phyloP scores from a whole-genome alignment of 805 yeast species.

The Huiozyma sinensis region DNA sequence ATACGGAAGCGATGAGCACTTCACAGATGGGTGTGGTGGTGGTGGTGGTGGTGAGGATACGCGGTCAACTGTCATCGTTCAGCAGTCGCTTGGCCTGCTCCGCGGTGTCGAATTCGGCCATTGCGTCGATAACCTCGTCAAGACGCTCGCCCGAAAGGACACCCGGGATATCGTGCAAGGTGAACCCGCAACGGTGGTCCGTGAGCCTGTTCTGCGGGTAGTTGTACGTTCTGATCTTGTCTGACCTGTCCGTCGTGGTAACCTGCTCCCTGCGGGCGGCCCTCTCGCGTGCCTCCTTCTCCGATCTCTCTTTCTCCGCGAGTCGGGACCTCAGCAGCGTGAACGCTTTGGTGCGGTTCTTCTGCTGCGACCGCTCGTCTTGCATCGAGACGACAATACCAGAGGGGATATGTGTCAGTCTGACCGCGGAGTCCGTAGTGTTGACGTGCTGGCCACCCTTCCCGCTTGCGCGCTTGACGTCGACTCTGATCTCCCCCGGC shows the following conservation, averaged over 20 bases:
- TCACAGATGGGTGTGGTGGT: background rate
- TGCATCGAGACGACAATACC: constrained; percentile 86
- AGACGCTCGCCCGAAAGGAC: constrained; percentile 50
- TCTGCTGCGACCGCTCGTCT: constrained; percentile 91
- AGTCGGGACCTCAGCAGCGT: constrained; percentile 69
- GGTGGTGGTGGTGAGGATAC: background rate
- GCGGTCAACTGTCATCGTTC: constrained; percentile 1
- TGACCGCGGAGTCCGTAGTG: constrained; percentile 93
- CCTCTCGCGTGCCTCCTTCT: constrained; percentile 54
- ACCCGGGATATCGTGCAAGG: constrained; percentile 65
- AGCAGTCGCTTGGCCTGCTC: constrained; percentile 34
- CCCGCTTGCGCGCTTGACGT: constrained; percentile 96
- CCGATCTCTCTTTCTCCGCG: constrained; percentile 67
- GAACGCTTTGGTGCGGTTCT: constrained; percentile 87
- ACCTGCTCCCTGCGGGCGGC: constrained; percentile 73
- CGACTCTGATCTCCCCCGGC: constrained; percentile 83
- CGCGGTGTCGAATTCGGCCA: constrained; percentile 37
- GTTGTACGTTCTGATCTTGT: constrained; percentile 88
- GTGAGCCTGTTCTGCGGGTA: constrained; percentile 88
- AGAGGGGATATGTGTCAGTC: constrained; percentile 84
- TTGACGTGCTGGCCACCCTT: constrained; percentile 98
- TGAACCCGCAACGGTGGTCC: constrained; percentile 81
- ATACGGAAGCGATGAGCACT: too few species aligned
- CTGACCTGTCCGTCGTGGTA: constrained; percentile 78
- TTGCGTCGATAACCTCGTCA: constrained; percentile 45